These are phyloP conservation scores for Daldinia eschscholtzii DNA, from an alignment of 2,329 filamentous ascomycete species.

Conservation along the genomic window DNA sequence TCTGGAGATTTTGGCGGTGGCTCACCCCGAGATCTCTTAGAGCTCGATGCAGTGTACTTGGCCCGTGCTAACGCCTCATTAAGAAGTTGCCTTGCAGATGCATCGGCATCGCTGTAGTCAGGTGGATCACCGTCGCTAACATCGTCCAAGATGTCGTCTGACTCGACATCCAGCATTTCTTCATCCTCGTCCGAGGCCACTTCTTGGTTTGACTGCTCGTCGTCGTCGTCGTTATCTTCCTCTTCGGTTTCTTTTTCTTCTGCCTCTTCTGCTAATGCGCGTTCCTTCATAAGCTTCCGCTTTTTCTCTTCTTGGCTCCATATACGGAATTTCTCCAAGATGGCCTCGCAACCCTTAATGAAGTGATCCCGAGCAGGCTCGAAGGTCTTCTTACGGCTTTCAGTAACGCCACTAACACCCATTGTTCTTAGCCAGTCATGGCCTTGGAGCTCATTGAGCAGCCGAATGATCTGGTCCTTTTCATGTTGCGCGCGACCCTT, in stretches of 20 bases:
- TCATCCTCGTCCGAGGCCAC: constrained; percentile 46
- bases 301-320: constrained; percentile 94
- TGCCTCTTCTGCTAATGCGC: constrained; percentile 65
- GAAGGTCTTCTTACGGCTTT: constrained; percentile 86
- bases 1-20: constrained; percentile 51
- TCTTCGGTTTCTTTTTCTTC: constrained; percentile 45
- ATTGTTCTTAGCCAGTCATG: constrained; percentile 94
- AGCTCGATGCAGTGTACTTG: constrained; percentile 45
- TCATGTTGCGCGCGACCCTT: constrained; percentile 75
- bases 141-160: constrained; percentile 48
- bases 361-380: constrained; percentile 89
- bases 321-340: constrained; percentile 86
- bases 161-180: constrained; percentile 49
- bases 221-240: constrained; percentile 48
- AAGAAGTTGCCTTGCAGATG: constrained; percentile 79
- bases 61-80: constrained; percentile 69
- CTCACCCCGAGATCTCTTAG: constrained; percentile 46
- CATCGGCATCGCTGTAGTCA: constrained; percentile 78
- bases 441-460: constrained; percentile 85
- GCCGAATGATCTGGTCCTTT: constrained; percentile 72
- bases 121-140: constrained; percentile 65
- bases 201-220: constrained; percentile 49
- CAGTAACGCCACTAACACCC: constrained; percentile 87
- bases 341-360: constrained; percentile 81
- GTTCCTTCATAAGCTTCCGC: constrained; percentile 81